Conservation (phyloP, 495 filamentous ascomycete genomes). For the Neurospora cerealis region DNA sequence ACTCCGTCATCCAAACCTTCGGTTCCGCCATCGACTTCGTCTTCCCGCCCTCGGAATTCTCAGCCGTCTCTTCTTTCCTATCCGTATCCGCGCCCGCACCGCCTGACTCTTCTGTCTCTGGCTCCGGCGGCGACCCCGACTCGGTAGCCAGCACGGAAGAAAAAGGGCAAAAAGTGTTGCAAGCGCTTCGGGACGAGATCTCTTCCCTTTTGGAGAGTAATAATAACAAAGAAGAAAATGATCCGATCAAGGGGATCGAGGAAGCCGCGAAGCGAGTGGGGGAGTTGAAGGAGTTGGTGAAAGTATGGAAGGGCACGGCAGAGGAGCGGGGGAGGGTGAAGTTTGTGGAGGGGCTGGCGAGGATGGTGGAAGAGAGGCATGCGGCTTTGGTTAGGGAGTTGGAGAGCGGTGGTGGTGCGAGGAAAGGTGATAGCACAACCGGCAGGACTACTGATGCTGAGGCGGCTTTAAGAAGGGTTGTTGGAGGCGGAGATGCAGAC, state of each 20-base stretch:
- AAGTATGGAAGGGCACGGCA: slow-evolving; percentile 86
- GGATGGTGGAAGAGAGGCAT: slow-evolving; percentile 48
- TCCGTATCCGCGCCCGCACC: slow-evolving; percentile 66
- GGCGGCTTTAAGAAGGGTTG: slow-evolving; percentile 4
- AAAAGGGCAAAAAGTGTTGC: slow-evolving; percentile 65
- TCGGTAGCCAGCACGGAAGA: slow-evolving; percentile 56
- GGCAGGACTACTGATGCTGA: background rate
- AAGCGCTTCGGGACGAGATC: slow-evolving; percentile 62
- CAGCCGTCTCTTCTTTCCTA: slow-evolving; percentile 64
- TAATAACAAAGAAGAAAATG: slow-evolving; percentile 26
- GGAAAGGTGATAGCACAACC: background rate
- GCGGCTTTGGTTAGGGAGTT: slow-evolving; percentile 45
- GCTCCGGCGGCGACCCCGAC: background rate
- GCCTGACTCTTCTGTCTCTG: slow-evolving; percentile 22
- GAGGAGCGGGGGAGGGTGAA: slow-evolving; percentile 78
- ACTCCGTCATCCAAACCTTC: slow-evolving; percentile 79
- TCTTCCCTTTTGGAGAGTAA: slow-evolving; percentile 41
- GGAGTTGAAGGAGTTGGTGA: slow-evolving; percentile 57
- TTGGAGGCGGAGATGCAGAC: slow-evolving; percentile 8
- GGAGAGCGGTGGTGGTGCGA: slow-evolving; percentile 18
- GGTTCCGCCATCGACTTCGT: slow-evolving; percentile 91
- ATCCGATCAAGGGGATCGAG: slow-evolving; percentile 49
- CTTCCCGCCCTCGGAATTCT: slow-evolving; percentile 69
- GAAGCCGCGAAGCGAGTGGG: slow-evolving; percentile 62
- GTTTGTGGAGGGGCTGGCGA: slow-evolving; percentile 70